Base-by-base conservation (phyloP, 1,284 basidiomycete genomes). In the Cutaneotrichosporon mucoides region DNA sequence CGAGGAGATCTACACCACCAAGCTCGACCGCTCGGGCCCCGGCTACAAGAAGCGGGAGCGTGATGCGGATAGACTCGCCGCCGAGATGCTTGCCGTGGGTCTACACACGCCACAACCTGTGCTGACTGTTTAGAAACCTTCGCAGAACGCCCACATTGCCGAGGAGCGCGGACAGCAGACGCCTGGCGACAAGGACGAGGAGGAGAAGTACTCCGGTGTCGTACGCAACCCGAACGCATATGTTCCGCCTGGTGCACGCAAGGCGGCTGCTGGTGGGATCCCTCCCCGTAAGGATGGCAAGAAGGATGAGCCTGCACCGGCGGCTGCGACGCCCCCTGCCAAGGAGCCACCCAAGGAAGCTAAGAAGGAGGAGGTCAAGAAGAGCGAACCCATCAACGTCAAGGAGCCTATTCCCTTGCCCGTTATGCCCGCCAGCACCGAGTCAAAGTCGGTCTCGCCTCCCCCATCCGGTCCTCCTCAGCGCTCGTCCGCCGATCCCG, bases 201-300 rank as follows among this genome's bases (percentile, higher is more conserved):
- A 98, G 79, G 93, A 97, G 81, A 94, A 92, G 90, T 98, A 94
- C 76, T 90, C 91, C 62, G 92, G 92, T 40, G 95, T 99, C 43
- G 87, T 90, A 50, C 88, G 95, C 59, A 84, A 86, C 49, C 84
- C 87, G 16, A 89, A 89, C 70, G 94, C 95, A 35, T 98, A 99
- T 72, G 85, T 98, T 43, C 94, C 95, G 46, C 92, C 93, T 10
- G 90, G 87, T 59, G 90, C 91, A 36, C 85, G 84, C 24, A 73
- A 88, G 63, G 72, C 74, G 4, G 70, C 71, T 5, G 66, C 60
- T 11, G 45, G 53, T 13, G 55, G 50, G 7, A 51, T 54, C 42
- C 64, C 54, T 5, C n/a, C 51, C 10, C 55, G 55, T 53, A 60
- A 57, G 56, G 57, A 49, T 33, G 15, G 50, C 34, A 40, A 42